phyloP scores from a whole-genome alignment of 192 early-diverging fungal species.

The Phycomyces blakesleeanus region DNA sequence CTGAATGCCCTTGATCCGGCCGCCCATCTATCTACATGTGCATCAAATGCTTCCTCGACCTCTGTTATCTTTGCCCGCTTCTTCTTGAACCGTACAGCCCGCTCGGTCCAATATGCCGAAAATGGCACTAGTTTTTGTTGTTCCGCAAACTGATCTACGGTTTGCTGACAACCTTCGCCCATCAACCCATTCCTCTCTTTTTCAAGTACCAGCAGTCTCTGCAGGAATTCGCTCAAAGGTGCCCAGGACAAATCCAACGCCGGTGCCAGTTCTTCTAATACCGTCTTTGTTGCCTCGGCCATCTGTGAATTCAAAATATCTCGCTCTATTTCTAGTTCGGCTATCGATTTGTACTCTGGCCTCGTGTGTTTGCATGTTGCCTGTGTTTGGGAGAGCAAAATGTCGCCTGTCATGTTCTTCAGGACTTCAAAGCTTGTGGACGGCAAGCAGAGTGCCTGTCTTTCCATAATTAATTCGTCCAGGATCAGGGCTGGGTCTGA shows the following conservation, averaged over 20 bases:
- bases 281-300: constrained; percentile 46
- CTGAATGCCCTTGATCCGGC: background rate
- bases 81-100: background rate
- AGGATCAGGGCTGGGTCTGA: constrained; percentile 63
- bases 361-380: constrained; percentile 71
- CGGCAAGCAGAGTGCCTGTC: constrained; percentile 57
- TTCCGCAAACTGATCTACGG: constrained; percentile 24
- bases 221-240: constrained; percentile 39
- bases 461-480: constrained; percentile 63
- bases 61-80: background rate
- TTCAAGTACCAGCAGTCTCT: constrained; percentile 18
- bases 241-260: constrained; percentile 64
- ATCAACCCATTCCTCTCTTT: constrained; percentile 16
- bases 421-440: constrained; percentile 61
- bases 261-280: constrained; percentile 53
- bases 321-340: constrained; percentile 67
- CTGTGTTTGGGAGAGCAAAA: constrained; percentile 62
- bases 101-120: constrained; percentile 46
- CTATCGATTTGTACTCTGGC: constrained; percentile 58
- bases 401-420: constrained; percentile 63
- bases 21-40: background rate
- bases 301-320: constrained; percentile 67
- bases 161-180: constrained; percentile 24
- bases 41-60: constrained; percentile 2
- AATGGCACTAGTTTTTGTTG: constrained; percentile 37